Evolutionary conservation across 805 yeast species (phyloP), one percentile per base, ranked within the genome.

Genomic region (Ogataea zsoltii): DNA sequence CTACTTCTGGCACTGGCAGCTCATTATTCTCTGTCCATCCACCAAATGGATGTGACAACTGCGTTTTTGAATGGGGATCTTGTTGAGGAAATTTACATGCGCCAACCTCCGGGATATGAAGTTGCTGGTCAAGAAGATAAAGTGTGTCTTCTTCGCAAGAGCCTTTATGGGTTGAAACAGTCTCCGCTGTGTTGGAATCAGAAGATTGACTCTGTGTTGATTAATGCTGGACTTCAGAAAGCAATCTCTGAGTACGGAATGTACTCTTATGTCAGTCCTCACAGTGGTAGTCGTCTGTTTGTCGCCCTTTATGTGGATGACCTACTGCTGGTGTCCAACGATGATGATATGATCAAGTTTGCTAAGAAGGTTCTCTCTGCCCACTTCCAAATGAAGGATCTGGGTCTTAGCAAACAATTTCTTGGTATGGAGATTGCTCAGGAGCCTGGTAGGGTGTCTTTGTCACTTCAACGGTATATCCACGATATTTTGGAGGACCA

Each of bases 341-440:
- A 34, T 33, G 15, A 7, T 33, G 14, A 14, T 13, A 16, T 32
- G 26, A 23, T 42, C 4, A n/a, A 26, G n/a, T 19, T 17, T 13
- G 28, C 39, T 31, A 35, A 41, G 19, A 13, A 14, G 19, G 11
- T 15, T 15, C 33, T 41, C 7, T 33, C 28, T 4, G 18, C 30
- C 28, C 7, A 15, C 15, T 28, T 34, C 29, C 13, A 26, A 7
- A 35, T 35, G 40, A 42, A 35, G 21, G 45, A 42, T n/a, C 40
- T 35, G 25, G 40, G 40, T 15, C 19, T 21, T n/a, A 38, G 31
- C 26, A 34, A 31, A 11, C 9, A 7, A 11, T 42, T 34, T 42
- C 45, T 42, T 34, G 40, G 40, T 34, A 35, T 42, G 34, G 21
- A 42, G n/a, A 30, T 38, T 18, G 14, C 34, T 30, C 35, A n/a